A percentile compares a stretch with the other conserved stretches of the same genome.
Evolutionary conservation across 163 green algal genomes (phyloP).

Genomic region (Coccomyxa subellipsoidea): DNA sequence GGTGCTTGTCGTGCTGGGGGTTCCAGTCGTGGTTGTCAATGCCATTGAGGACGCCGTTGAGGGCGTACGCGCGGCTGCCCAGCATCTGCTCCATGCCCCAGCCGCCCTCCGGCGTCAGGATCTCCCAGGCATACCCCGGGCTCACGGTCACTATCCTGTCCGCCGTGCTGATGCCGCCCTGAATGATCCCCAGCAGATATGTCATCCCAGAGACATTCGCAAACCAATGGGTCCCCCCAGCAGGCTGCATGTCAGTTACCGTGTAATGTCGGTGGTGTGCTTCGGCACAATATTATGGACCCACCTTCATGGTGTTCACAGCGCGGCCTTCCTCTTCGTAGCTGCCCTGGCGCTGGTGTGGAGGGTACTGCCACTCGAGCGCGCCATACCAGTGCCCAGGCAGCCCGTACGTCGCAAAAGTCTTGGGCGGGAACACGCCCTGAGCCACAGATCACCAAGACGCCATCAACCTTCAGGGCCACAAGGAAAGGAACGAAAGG

Average conservation of each 20-base stretch:
- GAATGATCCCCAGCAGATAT: not conserved
- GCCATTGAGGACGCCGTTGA: conserved; percentile 87
- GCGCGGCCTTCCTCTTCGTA: conserved; percentile 81
- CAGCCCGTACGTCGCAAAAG: conserved; percentile 56
- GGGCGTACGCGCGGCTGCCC: conserved; percentile 45
- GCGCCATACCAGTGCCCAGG: conserved; percentile 68
- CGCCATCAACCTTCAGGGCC: not conserved
- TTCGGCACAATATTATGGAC: not conserved
- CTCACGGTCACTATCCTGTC: conserved; percentile 75
- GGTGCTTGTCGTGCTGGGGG: conserved; percentile 70
- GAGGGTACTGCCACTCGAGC: conserved; percentile 83
- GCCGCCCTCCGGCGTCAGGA: conserved; percentile 75
- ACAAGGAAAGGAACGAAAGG: too few relatives aligned
- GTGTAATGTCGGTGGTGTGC: too few relatives aligned
- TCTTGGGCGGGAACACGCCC: conserved; percentile 70
- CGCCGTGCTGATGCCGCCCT: conserved; percentile 59
- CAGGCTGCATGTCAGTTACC: not conserved
- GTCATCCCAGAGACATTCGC: not conserved
- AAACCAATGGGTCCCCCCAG: too few relatives aligned
- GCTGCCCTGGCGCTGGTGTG: conserved; percentile 67
- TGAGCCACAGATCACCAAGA: conserved; percentile 18
- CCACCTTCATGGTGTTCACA: conserved; percentile 77
- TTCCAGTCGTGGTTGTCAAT: conserved; percentile 88
- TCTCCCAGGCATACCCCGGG: conserved; percentile 76
- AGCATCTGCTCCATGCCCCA: conserved; percentile 85